A percentile compares a stretch with the other conserved stretches of the same genome.
Conservation (phyloP, 1,139 yeast species). For the Suhomyces choctaworum region DNA sequence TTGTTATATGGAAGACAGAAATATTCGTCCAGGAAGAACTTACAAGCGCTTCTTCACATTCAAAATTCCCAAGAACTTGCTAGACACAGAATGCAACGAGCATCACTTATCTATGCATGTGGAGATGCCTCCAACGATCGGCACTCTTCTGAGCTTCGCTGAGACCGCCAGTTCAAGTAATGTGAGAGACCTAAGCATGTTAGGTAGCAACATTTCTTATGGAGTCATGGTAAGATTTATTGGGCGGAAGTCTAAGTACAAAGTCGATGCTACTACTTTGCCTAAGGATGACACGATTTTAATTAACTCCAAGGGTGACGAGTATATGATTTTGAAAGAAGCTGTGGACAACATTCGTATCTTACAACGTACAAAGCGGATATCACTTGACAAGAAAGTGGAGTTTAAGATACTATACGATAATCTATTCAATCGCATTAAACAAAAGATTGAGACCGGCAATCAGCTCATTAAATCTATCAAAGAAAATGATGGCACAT, state of each 20-base stretch:
- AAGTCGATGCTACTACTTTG: slow-evolving; percentile 20
- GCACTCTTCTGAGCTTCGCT: slow-evolving; percentile 8
- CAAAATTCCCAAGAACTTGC: slow-evolving; percentile 22
- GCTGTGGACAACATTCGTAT: slow-evolving; percentile 31
- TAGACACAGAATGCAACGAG: slow-evolving; percentile 25
- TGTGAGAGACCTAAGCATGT: slow-evolving; percentile 21
- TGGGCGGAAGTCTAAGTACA: slow-evolving; percentile 26
- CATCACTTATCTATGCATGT: slow-evolving; percentile 23
- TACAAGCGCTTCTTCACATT: slow-evolving; percentile 25
- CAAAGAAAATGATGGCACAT: slow-evolving; percentile 16
- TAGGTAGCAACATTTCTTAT: slow-evolving; percentile 18
- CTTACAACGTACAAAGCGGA: slow-evolving; percentile 23
- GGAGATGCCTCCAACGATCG: slow-evolving; percentile 24
- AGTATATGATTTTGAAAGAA: slow-evolving; percentile 43
- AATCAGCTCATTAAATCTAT: slow-evolving; percentile 22
- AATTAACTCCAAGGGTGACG: slow-evolving; percentile 42
- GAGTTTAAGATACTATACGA: slow-evolving; percentile 25
- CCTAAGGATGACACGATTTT: slow-evolving; percentile 26
- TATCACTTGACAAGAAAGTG: slow-evolving; percentile 16
- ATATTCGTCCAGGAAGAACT: slow-evolving; percentile 11
- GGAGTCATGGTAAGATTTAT: slow-evolving; percentile 25
- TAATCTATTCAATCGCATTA: slow-evolving; percentile 28
- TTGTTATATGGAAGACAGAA: slow-evolving; percentile 13
- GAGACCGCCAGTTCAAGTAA: slow-evolving; percentile 3
- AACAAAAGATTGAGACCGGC: slow-evolving; percentile 31